These are phyloP conservation scores for Firmiana major DNA, from an alignment of 345 rosid genomes.

Conservation along the genomic window DNA sequence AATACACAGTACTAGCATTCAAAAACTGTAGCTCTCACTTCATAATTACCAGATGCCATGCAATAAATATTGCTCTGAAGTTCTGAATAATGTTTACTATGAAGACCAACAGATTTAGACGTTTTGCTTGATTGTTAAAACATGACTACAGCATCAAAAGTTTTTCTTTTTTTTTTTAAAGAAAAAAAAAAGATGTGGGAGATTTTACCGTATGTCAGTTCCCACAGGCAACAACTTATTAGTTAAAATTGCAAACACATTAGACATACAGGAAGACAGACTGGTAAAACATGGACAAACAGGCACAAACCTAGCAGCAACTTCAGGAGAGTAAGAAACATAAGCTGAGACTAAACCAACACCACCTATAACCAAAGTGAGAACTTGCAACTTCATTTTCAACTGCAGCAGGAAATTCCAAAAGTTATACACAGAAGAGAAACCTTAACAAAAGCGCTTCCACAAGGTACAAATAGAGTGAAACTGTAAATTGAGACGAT, in stretches of 20 bases:
- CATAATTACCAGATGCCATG: no score
- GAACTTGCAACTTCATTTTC: slow-evolving; percentile 62
- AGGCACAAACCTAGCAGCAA: slow-evolving; percentile 71
- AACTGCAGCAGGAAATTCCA: slow-evolving; percentile 50
- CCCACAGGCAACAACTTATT: slow-evolving; percentile 3
- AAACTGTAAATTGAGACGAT: slow-evolving; percentile 7
- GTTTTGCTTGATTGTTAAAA: not conserved
- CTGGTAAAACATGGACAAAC: not conserved
- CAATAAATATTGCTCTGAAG: not conserved
- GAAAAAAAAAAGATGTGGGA: no score
- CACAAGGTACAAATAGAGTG: not conserved
- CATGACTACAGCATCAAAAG: not conserved
- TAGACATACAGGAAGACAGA: not conserved
- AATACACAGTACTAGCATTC: not conserved
- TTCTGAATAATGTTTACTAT: not conserved
- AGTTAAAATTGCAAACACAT: not conserved
- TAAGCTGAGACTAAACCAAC: slow-evolving; percentile 84
- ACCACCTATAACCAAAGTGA: slow-evolving; percentile 75
- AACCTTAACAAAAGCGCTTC: not conserved
- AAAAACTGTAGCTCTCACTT: not conserved
- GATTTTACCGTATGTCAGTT: not conserved
- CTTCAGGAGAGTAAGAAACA: slow-evolving; percentile 78
- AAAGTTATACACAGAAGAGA: not conserved
- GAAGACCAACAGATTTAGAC: not conserved
- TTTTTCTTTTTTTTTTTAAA: no score